Conservation (phyloP, 83 land plant genomes). For the Larix sibirica region DNA sequence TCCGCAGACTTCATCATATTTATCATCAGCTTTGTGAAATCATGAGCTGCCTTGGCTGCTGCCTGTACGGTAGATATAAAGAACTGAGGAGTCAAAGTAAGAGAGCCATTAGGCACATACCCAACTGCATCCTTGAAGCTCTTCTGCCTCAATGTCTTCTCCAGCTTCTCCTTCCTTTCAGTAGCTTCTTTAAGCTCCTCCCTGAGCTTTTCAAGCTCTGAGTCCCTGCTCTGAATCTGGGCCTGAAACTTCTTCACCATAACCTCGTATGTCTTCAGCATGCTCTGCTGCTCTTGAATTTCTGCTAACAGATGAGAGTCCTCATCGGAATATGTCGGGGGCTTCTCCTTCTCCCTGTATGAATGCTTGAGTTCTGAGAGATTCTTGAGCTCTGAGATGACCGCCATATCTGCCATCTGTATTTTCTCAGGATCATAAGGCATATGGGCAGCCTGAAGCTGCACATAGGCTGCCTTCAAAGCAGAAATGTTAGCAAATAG, state of each 20-base stretch:
- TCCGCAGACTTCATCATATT: conserved; percentile 82
- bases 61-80: conserved; percentile 52
- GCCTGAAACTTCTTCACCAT: conserved; percentile 75
- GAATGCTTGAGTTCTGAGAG: conserved; percentile 82
- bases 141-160: conserved; percentile 60
- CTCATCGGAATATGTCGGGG: conserved; percentile 44
- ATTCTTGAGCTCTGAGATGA: conserved; percentile 71
- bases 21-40: conserved; percentile 81
- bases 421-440: conserved; percentile 87
- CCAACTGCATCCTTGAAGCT: conserved; percentile 48
- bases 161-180: conserved; percentile 55
- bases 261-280: conserved; percentile 72
- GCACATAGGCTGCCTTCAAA: conserved; percentile 72
- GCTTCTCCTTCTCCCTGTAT: conserved; percentile 60
- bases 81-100: conserved; percentile 58
- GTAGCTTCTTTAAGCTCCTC: conserved; percentile 48
- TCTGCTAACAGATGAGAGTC: conserved; percentile 57
- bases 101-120: conserved; percentile 26
- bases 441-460: conserved; percentile 81
- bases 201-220: conserved; percentile 60
- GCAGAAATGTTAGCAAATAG: conserved; percentile 72
- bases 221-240: conserved; percentile 61
- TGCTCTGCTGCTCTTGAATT: conserved; percentile 66
- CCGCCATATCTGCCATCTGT: conserved; percentile 79
- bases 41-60: conserved; percentile 69